Conservation (phyloP, 2,329 filamentous ascomycete species). For the Cryphonectria japonica region DNA sequence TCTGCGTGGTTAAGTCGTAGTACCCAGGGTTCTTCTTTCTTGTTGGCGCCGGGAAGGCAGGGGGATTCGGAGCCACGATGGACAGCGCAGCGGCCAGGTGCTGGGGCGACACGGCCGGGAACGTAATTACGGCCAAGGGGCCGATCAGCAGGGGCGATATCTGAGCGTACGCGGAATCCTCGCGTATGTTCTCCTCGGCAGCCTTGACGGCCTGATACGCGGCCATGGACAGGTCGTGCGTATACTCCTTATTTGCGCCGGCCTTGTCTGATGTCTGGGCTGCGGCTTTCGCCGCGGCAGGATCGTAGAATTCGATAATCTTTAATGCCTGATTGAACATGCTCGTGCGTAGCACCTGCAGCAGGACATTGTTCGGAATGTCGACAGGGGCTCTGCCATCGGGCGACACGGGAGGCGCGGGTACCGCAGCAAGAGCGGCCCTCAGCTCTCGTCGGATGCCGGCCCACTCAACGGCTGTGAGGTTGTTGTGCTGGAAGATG, state of each 20-base stretch:
- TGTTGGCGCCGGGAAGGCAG: slow-evolving; percentile 77
- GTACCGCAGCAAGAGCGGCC: slow-evolving; percentile 48
- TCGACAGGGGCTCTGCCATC: slow-evolving; percentile 43
- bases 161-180: slow-evolving; percentile 53
- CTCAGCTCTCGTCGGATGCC: slow-evolving; percentile 72
- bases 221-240: slow-evolving; percentile 58
- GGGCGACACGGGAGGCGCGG: slow-evolving; percentile 37
- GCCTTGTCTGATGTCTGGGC: slow-evolving; percentile 37
- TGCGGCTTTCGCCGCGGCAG: slow-evolving; percentile 33
- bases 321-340: slow-evolving; percentile 86
- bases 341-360: slow-evolving; percentile 85
- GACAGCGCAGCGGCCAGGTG: slow-evolving; percentile 82
- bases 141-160: slow-evolving; percentile 80
- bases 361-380: slow-evolving; percentile 66
- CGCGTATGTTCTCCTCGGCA: slow-evolving; percentile 37
- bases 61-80: slow-evolving; percentile 72
- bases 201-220: slow-evolving; percentile 55
- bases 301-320: slow-evolving; percentile 81
- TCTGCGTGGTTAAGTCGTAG: slow-evolving; percentile 78
- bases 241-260: slow-evolving; percentile 44
- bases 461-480: slow-evolving; percentile 74
- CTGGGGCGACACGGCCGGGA: slow-evolving; percentile 81
- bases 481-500: slow-evolving; percentile 75
- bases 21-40: slow-evolving; percentile 78
- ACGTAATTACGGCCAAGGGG: slow-evolving; percentile 76